A percentile compares a stretch with the other conserved stretches of the same genome.
Evolutionary conservation across 352 stramenopile species (phyloP).

Genomic region (Phytophthora kernoviae): DNA sequence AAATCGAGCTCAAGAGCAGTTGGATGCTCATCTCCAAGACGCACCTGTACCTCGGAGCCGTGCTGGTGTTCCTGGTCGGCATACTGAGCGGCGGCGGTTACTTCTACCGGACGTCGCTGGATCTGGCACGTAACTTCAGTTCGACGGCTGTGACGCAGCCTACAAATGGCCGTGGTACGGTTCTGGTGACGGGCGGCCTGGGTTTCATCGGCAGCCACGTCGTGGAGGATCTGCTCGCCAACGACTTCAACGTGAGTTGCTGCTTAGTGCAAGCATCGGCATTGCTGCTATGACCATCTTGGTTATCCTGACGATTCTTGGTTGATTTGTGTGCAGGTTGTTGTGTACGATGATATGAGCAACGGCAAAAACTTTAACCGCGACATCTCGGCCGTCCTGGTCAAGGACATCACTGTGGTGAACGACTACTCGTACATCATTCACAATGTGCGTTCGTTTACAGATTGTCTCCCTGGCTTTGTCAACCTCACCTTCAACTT

Average conservation of each 20-base stretch:
- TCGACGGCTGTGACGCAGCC: slow-evolving; percentile 25
- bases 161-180: slow-evolving; percentile 42
- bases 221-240: slow-evolving; percentile 75
- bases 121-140: slow-evolving; percentile 26
- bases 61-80: slow-evolving; percentile 68
- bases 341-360: slow-evolving; percentile 89
- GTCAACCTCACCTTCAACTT: slow-evolving; percentile 8
- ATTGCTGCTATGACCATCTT: slow-evolving; percentile 8
- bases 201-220: slow-evolving; percentile 88
- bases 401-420: slow-evolving; percentile 84
- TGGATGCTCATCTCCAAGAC: slow-evolving; percentile 77
- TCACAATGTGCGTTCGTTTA: slow-evolving; percentile 56
- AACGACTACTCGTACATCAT: slow-evolving; percentile 79
- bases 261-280: too few species aligned
- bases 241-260: slow-evolving; percentile 67
- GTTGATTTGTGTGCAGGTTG: slow-evolving; percentile 43
- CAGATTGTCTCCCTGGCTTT: slow-evolving; percentile 22
- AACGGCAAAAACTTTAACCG: slow-evolving; percentile 87
- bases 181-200: slow-evolving; percentile 80
- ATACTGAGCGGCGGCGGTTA: slow-evolving; percentile 70
- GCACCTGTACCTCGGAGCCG: slow-evolving; percentile 67
- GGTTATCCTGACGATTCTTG: slow-evolving; percentile 7
- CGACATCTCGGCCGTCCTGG: slow-evolving; percentile 61
- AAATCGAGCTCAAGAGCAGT: slow-evolving; percentile 55
- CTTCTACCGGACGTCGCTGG: slow-evolving; percentile 42